Evolutionary conservation across 768 basidiomycete genomes (phyloP), one percentile per base, ranked within the genome.

Genomic region (Agrocybe chaxingu): DNA sequence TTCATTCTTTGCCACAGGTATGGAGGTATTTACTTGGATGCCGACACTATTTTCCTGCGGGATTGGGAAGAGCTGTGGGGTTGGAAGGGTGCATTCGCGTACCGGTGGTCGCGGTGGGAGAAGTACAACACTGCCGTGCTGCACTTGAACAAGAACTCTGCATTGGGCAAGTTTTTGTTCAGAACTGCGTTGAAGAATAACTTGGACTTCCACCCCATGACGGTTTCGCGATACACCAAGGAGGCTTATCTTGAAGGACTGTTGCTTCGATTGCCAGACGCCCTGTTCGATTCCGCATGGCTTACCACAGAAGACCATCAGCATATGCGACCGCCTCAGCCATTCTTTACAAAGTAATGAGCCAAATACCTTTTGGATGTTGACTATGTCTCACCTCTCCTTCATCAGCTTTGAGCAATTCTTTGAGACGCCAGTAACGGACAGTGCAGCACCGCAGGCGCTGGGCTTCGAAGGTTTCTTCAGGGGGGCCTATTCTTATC

Each of bases 11-110:
- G 92, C 54, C 92, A 99, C 67, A 87, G 94, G 16, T 98, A 89
- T 61, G 96, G 97, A 18, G 96, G 96, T 10, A 89, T 94, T 43
- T 99, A 98, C 64, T 83, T 99, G 46, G 96, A 99, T 61, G 94
- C 95, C 8, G 97, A 98, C 65, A 98, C 93, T 7, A 82, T 99
- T 56, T 84, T 99, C 58, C 70, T 99, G 31, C 87, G 97, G 16
- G 96, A 99, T 62, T 99, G 97, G 97, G 95, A 97, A 64, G 96
- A 98, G 58, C 74, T 99, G 4, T 98, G 92, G 92, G 92, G 92
- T 29, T 97, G 91, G 87, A 84, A 87, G 59, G 95, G 95, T 35
- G 93, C 94, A 12, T 99, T 97, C 60, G 95, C 96, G 7, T 98
- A 98, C 66, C 79, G 96, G 2, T 99, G 96, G 96, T 92, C 89